phyloP scores from a whole-genome alignment of 768 basidiomycete species.

The Mycena leptocephala region DNA sequence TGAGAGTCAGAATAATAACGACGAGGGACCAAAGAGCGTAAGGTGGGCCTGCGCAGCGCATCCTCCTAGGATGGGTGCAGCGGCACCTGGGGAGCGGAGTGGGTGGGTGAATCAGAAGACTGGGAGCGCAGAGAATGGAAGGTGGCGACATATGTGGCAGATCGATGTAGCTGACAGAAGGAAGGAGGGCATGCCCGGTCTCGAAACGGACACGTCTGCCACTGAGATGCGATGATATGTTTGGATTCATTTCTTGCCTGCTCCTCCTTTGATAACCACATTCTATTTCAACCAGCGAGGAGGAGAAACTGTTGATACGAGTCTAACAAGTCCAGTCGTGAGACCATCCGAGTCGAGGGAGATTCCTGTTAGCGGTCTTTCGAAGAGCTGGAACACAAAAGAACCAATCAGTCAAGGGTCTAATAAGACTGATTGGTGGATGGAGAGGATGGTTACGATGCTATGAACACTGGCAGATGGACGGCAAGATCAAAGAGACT shows the following conservation, averaged over 20 bases:
- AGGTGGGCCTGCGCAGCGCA: conserved; percentile 22
- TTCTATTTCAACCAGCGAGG: too few species aligned
- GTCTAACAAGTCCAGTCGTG: too few species aligned
- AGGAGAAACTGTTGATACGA: too few species aligned
- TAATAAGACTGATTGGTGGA: conserved; percentile 11
- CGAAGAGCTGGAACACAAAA: background rate
- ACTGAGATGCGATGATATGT: background rate
- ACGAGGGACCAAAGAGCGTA: conserved; percentile 25
- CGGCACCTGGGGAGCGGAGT: background rate
- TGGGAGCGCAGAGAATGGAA: background rate
- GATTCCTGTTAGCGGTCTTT: too few species aligned
- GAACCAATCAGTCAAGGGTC: background rate
- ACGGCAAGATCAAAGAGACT: background rate
- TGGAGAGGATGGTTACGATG: background rate
- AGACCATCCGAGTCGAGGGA: too few species aligned
- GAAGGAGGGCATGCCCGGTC: background rate
- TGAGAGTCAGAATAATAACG: background rate
- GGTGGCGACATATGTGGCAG: conserved; percentile 30
- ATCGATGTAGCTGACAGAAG: conserved; percentile 17
- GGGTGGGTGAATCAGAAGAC: background rate
- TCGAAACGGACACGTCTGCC: conserved; percentile 5
- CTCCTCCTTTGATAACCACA: background rate
- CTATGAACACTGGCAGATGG: background rate
- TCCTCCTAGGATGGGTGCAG: conserved; percentile 23
- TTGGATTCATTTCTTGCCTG: background rate